Evolutionary conservation across 1,284 basidiomycete species (phyloP), one percentile per base, ranked within the genome.

Genomic region (Trametes pubescens): DNA sequence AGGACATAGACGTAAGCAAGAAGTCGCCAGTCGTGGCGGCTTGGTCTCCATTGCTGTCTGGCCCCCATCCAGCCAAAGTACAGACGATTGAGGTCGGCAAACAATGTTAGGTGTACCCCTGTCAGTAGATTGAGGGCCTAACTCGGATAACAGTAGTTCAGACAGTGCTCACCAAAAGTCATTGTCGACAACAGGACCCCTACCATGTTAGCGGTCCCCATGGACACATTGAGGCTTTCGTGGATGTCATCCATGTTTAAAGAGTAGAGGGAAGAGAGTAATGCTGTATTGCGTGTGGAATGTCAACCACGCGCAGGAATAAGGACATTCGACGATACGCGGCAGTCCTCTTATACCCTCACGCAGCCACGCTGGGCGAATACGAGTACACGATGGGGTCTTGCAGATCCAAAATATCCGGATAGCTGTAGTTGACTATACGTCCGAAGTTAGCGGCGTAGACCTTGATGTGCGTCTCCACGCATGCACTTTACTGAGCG

Each of bases 91-190:
- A 66, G 49, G 29, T 35, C 57, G 4, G 64, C 16, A 40, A 72
- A 72, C 11, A 75, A 54, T 2, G 65, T 38, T 35, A 73, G 54
- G 38, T 72, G 73, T 18, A 65, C 44, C 3, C 75, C 74, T 71
- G n/a, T 9, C 9, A 10, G 14, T 22, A 49, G 29, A 8, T 32
- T 26, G 22, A 11, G 9, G 21, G 13, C 14, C n/a, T 8, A 26
- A 14, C 16, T 11, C 13, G 14, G 22, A 16, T 29, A 10, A 24
- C 4, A 3, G 4, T 14, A 14, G 5, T 6, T 13, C 10, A n/a
- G 16, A 9, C 2, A 22, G 26, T 6, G 51, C 56, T 68, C 48
- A 67, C 74, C 75, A n/a, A 71, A 74, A 13, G 72, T 61, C 29
- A 75, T 40, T 3, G 66, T 71, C 8, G 74, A 71, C 16, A 76